These are phyloP conservation scores for Zasmidium angulare DNA, from an alignment of 2,329 filamentous ascomycete genomes.

Conservation along the genomic window DNA sequence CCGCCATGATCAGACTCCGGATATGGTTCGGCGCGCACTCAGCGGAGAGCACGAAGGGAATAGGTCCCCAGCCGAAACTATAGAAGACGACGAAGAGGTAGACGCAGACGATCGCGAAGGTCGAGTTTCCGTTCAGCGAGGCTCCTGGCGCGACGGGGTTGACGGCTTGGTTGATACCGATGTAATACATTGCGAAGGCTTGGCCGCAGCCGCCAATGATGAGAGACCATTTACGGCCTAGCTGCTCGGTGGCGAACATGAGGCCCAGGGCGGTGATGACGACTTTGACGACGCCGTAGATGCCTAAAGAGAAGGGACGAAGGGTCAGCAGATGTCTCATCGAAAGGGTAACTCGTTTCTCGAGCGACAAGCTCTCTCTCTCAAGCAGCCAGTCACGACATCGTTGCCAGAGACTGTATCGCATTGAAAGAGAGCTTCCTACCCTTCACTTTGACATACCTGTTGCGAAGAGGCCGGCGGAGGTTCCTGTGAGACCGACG, in stretches of 20 bases:
- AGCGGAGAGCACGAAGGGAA: constrained; percentile 45
- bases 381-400: too few species aligned
- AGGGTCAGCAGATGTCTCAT: too few species aligned
- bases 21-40: constrained; percentile 37
- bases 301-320: too few species aligned
- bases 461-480: constrained; percentile 46
- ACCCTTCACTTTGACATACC: too few species aligned
- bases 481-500: constrained; percentile 41
- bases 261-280: constrained; percentile 44
- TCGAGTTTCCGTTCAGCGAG: constrained; percentile 53
- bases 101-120: constrained; percentile 53
- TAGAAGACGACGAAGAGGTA: constrained; percentile 52
- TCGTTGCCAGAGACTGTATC: too few species aligned
- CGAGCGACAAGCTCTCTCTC: too few species aligned
- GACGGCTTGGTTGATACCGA: constrained; percentile 34
- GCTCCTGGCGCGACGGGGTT: constrained; percentile 50
- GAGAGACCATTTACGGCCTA: constrained; percentile 47
- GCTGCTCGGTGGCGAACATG: constrained; percentile 47
- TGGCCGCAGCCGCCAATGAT: constrained; percentile 44
- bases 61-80: constrained; percentile 48
- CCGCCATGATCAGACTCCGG: constrained; percentile 44
- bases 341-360: too few species aligned
- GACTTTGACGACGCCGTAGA: constrained; percentile 51
- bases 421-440: too few species aligned
- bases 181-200: constrained; percentile 46